These are phyloP conservation scores for Eremochloa ophiuroides DNA, from an alignment of 176 grass and related monocot genomes.

Conservation along the genomic window DNA sequence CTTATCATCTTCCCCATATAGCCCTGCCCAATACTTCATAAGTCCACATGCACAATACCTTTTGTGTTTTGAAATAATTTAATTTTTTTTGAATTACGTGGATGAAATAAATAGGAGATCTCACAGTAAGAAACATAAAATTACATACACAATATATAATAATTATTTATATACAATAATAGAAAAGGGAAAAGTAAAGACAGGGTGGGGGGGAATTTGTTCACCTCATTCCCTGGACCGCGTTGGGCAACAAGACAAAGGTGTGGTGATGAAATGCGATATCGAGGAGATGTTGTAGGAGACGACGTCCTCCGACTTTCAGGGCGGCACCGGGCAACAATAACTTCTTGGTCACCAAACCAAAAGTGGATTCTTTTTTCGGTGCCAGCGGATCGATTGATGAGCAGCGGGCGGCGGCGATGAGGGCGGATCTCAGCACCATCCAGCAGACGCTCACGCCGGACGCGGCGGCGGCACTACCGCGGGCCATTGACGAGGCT, in stretches of 20 bases:
- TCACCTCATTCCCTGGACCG: not conserved
- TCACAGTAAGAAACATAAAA: no score
- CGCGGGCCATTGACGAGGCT: conserved; percentile 68
- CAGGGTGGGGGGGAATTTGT: not conserved
- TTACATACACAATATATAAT: no score
- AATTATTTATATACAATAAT: no score
- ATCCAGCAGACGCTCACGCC: conserved; percentile 90
- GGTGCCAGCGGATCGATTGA: conserved; percentile 34
- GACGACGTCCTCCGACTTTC: not conserved
- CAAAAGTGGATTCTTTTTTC: conserved; percentile 6
- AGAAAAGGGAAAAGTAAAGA: not conserved
- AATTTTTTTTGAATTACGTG: no score
- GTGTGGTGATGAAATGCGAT: conserved; percentile 3
- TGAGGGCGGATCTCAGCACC: conserved; percentile 93
- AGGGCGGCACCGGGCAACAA: not conserved
- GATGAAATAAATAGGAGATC: no score
- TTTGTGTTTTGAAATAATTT: no score
- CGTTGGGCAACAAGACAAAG: not conserved
- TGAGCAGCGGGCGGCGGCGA: conserved; percentile 37
- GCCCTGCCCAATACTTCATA: no score
- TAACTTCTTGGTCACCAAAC: not conserved
- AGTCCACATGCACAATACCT: no score
- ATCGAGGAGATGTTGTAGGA: conserved; percentile 17
- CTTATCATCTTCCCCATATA: no score
- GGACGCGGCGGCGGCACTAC: conserved; percentile 69